Conservation (phyloP, 768 basidiomycete species). For the Suillus hirtellus region DNA sequence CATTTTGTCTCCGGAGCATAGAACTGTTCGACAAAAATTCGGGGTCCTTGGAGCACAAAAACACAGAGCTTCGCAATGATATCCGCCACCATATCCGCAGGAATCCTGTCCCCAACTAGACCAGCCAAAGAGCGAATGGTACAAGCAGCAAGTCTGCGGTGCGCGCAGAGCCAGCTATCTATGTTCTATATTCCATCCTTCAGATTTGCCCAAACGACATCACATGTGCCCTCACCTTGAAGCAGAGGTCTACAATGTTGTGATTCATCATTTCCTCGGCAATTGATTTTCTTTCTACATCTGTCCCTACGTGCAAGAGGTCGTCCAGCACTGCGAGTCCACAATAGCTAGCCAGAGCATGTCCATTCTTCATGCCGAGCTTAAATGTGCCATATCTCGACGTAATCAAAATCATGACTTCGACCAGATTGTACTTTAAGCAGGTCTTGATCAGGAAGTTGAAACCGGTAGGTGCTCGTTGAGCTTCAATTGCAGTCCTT, state of each 20-base stretch:
- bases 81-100: slow-evolving; percentile 20
- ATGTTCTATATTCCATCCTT: slow-evolving; percentile 17
- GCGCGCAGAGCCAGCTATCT: slow-evolving; percentile 22
- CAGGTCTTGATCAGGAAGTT: slow-evolving; percentile 4
- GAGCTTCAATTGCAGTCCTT: neutral
- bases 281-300: neutral
- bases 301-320: slow-evolving; percentile 7
- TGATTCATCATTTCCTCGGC: slow-evolving; percentile 23
- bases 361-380: slow-evolving; percentile 7
- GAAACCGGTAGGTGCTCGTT: neutral
- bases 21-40: slow-evolving; percentile 23
- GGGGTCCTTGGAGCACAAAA: slow-evolving; percentile 27
- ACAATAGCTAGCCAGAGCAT: slow-evolving; percentile 19
- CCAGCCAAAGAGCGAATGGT: slow-evolving; percentile 23
- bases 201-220: neutral
- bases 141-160: slow-evolving; percentile 21
- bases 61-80: slow-evolving; percentile 26
- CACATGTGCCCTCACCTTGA: slow-evolving; percentile 19
- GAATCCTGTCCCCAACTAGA: slow-evolving; percentile 24
- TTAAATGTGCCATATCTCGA: slow-evolving; percentile 5
- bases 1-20: slow-evolving; percentile 14
- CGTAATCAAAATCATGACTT: slow-evolving; percentile 8
- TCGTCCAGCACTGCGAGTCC: slow-evolving; percentile 5
- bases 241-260: slow-evolving; percentile 22
- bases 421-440: slow-evolving; percentile 2